A percentile compares a stretch with the other conserved stretches of the same genome.
phyloP scores from a whole-genome alignment of 1,284 basidiomycete species.

The Cystobasidium sp. region DNA sequence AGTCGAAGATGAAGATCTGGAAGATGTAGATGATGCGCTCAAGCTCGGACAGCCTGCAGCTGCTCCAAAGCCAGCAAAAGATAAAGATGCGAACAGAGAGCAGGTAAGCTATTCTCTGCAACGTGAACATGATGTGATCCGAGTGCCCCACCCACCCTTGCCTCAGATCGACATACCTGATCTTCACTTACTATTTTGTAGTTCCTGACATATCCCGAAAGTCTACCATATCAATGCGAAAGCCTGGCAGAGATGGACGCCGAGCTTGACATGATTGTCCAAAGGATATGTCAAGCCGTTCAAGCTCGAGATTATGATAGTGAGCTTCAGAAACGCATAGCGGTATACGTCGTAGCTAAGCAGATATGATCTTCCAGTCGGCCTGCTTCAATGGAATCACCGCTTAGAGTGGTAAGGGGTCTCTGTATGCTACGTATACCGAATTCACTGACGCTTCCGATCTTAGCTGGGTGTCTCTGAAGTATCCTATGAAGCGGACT shows the following conservation, averaged over 20 bases:
- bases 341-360: conserved; percentile 72
- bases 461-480: conserved; percentile 75
- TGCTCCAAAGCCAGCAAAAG: conserved; percentile 24
- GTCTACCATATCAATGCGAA: conserved; percentile 80
- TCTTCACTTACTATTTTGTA: not conserved
- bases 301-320: conserved; percentile 79
- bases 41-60: conserved; percentile 49
- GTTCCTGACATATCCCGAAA: conserved; percentile 54
- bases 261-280: conserved; percentile 75
- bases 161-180: not conserved
- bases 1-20: conserved; percentile 48
- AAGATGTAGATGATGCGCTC: conserved; percentile 50
- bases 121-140: conserved; percentile 21
- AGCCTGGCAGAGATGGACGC: conserved; percentile 76
- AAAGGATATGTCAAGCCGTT: conserved; percentile 74
- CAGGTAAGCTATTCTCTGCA: not conserved
- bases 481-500: conserved; percentile 81
- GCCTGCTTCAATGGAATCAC: conserved; percentile 64
- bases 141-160: not conserved
- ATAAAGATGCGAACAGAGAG: conserved; percentile 29
- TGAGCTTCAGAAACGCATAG: conserved; percentile 56
- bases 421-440: not conserved
- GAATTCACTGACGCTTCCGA: not conserved
- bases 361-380: conserved; percentile 64
- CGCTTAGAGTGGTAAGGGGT: conserved; percentile 56